These are phyloP conservation scores for Umbelopsis sp. DNA, from an alignment of 192 early-diverging fungal genomes.

Conservation along the genomic window DNA sequence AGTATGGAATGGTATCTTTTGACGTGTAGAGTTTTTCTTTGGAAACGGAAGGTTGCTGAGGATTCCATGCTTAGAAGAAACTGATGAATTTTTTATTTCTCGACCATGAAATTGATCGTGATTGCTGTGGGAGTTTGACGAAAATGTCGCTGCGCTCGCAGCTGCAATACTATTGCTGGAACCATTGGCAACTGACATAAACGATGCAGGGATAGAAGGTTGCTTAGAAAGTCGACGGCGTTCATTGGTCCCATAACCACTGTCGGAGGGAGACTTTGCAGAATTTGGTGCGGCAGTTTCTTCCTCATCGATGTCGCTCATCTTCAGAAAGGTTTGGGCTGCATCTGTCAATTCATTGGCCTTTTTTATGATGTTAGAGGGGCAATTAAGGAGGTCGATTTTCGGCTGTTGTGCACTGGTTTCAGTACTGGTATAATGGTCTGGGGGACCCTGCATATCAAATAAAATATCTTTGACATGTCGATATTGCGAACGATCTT, in stretches of 20 bases:
- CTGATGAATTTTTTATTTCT: neutral
- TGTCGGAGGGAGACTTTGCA: neutral
- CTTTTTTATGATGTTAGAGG: neutral
- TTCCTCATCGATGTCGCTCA: too few relatives aligned
- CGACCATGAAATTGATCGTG: neutral
- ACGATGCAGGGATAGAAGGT: slow-evolving; percentile 7
- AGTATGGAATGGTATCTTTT: slow-evolving; percentile 31
- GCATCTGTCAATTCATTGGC: slow-evolving; percentile 14
- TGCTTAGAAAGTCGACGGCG: slow-evolving; percentile 11
- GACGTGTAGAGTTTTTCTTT: slow-evolving; percentile 23
- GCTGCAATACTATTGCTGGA: neutral
- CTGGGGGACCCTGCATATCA: slow-evolving; percentile 6
- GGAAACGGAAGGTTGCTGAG: slow-evolving; percentile 17
- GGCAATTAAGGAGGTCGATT: neutral
- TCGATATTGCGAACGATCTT: slow-evolving; percentile 22
- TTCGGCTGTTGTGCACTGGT: neutral
- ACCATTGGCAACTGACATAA: neutral
- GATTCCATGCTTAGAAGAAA: neutral
- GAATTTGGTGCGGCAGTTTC: too few relatives aligned
- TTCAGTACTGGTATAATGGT: neutral
- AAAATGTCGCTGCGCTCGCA: neutral
- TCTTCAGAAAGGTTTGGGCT: neutral
- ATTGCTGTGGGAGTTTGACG: slow-evolving; percentile 1
- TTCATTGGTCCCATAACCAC: slow-evolving; percentile 4
- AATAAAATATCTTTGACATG: slow-evolving; percentile 28